Evolutionary conservation across 2,329 filamentous ascomycete species (phyloP).

Genomic region (Aspergillus flavus): DNA sequence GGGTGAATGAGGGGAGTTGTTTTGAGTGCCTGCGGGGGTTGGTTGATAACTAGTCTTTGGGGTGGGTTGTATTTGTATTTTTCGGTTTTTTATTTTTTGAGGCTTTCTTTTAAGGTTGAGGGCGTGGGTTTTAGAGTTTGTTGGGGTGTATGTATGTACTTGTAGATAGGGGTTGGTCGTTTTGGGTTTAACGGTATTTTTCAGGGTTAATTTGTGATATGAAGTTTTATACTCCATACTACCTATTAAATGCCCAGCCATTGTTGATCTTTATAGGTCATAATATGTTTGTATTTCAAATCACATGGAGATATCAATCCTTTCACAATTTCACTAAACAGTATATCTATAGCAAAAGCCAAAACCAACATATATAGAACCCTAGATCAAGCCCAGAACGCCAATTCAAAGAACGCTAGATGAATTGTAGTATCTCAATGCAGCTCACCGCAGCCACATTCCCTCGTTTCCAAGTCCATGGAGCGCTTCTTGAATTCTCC

Average conservation of each 20-base stretch:
- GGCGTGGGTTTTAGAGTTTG: too few relatives aligned
- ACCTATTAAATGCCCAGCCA: neutral
- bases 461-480: neutral
- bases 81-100: too few relatives aligned
- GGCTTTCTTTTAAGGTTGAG: too few relatives aligned
- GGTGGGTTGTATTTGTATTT: too few relatives aligned
- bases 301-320: neutral
- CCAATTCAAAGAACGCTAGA: neutral
- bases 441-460: slow-evolving; percentile 34
- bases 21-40: neutral
- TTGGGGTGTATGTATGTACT: too few relatives aligned
- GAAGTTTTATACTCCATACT: neutral
- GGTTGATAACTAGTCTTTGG: neutral
- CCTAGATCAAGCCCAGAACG: neutral
- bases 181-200: too few relatives aligned
- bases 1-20: neutral
- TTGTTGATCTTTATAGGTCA: neutral
- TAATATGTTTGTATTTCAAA: neutral
- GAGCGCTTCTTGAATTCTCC: slow-evolving; percentile 46
- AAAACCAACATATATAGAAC: neutral
- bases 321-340: neutral
- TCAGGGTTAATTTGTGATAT: neutral
- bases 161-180: too few relatives aligned
- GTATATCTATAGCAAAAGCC: neutral
- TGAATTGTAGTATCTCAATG: slow-evolving; percentile 8